Conservation (phyloP, 768 basidiomycete species). For the Russula brevipes region DNA sequence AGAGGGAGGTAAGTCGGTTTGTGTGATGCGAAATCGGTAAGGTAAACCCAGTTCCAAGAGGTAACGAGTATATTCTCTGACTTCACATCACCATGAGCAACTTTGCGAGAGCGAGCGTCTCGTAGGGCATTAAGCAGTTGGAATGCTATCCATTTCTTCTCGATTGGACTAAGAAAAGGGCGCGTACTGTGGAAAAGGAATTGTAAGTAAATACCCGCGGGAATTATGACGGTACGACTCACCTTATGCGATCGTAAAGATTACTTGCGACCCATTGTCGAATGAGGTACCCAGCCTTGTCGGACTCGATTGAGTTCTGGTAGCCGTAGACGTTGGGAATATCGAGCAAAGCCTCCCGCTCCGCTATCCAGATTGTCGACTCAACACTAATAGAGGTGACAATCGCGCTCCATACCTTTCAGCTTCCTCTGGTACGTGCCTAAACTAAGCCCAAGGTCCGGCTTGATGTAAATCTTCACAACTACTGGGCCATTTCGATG, state of each 20-base stretch:
- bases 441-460: conserved; percentile 79
- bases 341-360: conserved; percentile 78
- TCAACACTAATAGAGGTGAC: conserved; percentile 14
- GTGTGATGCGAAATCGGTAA: conserved; percentile 92
- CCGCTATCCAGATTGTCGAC: conserved; percentile 46
- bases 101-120: conserved; percentile 75
- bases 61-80: conserved; percentile 96
- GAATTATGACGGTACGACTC: conserved; percentile 26
- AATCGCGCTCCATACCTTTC: conserved; percentile 49
- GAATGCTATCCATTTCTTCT: conserved; percentile 98
- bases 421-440: conserved; percentile 67
- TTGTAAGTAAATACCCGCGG: not conserved
- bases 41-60: conserved; percentile 91
- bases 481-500: conserved; percentile 81
- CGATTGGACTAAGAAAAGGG: conserved; percentile 83
- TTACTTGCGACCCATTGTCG: conserved; percentile 94
- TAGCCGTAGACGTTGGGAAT: conserved; percentile 87
- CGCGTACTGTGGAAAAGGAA: conserved; percentile 62
- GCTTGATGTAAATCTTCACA: conserved; percentile 94
- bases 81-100: conserved; percentile 98
- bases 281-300: conserved; percentile 92
- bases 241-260: conserved; percentile 97
- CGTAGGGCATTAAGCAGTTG: conserved; percentile 83
- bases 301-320: conserved; percentile 87
- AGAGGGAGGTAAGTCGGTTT: conserved; percentile 94